These are phyloP conservation scores for Aspergillus ostianus DNA, from an alignment of 495 filamentous ascomycete genomes.

Conservation along the genomic window DNA sequence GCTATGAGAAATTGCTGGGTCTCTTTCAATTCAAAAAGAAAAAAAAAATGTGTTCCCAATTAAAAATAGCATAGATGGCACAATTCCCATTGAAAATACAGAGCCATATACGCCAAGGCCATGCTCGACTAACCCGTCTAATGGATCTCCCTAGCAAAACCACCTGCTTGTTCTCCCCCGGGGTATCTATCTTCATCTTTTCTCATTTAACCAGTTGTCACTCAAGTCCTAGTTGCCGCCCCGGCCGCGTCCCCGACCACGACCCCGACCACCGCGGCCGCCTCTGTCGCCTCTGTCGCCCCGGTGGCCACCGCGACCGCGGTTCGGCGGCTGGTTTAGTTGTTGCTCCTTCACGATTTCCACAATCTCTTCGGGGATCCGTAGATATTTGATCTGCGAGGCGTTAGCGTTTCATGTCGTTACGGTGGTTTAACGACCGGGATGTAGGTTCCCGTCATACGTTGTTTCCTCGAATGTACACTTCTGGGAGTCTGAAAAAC, in stretches of 20 bases:
- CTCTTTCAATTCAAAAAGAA: background rate
- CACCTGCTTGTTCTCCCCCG: slow-evolving; percentile 27
- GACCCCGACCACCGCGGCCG: slow-evolving; percentile 51
- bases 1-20: background rate
- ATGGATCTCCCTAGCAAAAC: slow-evolving; percentile 31
- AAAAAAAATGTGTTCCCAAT: slow-evolving; percentile 4
- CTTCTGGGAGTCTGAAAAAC: slow-evolving; percentile 86
- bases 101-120: slow-evolving; percentile 46
- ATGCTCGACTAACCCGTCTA: slow-evolving; percentile 42
- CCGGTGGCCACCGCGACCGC: slow-evolving; percentile 69
- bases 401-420: slow-evolving; percentile 1
- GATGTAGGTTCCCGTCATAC: slow-evolving; percentile 47
- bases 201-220: slow-evolving; percentile 19
- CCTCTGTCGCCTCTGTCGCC: slow-evolving; percentile 56
- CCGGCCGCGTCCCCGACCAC: slow-evolving; percentile 49
- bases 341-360: slow-evolving; percentile 92
- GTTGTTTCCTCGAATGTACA: slow-evolving; percentile 96
- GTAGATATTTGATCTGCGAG: slow-evolving; percentile 92
- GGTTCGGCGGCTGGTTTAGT: slow-evolving; percentile 59
- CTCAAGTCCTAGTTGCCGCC: slow-evolving; percentile 26
- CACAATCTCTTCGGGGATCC: slow-evolving; percentile 92
- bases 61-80: slow-evolving; percentile 27
- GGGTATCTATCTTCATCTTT: slow-evolving; percentile 43
- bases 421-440: background rate
- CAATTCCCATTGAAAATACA: slow-evolving; percentile 41